A percentile compares a stretch with the other conserved stretches of the same genome.
These are phyloP conservation scores for Kwoniella shandongensis DNA, from an alignment of 768 basidiomycete species.

Conservation along the genomic window DNA sequence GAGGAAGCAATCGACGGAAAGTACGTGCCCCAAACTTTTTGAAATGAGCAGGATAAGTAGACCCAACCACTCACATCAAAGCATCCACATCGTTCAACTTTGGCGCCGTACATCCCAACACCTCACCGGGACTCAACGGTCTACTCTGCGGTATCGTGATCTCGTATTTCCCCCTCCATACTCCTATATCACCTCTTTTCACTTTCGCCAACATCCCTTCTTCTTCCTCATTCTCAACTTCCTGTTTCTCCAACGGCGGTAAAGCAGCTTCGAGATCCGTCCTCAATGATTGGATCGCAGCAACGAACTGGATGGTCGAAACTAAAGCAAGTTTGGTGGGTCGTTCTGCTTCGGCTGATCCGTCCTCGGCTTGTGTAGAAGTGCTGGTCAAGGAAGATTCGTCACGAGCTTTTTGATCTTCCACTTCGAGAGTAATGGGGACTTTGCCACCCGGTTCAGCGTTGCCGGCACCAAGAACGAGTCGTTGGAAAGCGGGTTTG, in stretches of 20 bases:
- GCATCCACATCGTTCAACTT: constrained; percentile 76
- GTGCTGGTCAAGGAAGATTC: neutral
- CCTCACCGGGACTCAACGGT: constrained; percentile 93
- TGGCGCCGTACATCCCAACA: constrained; percentile 95
- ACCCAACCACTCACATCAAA: constrained; percentile 65
- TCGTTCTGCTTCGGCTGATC: constrained; percentile 15
- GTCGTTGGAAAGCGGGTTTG: constrained; percentile 65
- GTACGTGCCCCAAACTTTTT: too few relatives aligned
- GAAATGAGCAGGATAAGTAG: too few relatives aligned
- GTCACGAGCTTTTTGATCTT: constrained; percentile 13
- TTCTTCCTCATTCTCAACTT: constrained; percentile 15
- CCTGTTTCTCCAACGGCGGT: constrained; percentile 27
- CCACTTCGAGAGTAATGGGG: constrained; percentile 55
- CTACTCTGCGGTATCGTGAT: constrained; percentile 57
- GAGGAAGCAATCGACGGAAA: too few relatives aligned
- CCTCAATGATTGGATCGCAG: constrained; percentile 81
- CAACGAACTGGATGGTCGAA: constrained; percentile 96
- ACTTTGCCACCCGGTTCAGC: constrained; percentile 56
- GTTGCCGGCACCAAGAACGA: constrained; percentile 62
- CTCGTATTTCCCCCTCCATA: constrained; percentile 54
- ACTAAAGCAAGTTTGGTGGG: constrained; percentile 82
- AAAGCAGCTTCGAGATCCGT: constrained; percentile 63
- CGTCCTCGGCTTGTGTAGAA: neutral
- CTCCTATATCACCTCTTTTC: constrained; percentile 43
- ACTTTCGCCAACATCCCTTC: constrained; percentile 32